Evolutionary conservation across 108 stramenopile species (phyloP), one percentile per base, ranked within the genome.

Genomic region (Epithemia pelagica): DNA sequence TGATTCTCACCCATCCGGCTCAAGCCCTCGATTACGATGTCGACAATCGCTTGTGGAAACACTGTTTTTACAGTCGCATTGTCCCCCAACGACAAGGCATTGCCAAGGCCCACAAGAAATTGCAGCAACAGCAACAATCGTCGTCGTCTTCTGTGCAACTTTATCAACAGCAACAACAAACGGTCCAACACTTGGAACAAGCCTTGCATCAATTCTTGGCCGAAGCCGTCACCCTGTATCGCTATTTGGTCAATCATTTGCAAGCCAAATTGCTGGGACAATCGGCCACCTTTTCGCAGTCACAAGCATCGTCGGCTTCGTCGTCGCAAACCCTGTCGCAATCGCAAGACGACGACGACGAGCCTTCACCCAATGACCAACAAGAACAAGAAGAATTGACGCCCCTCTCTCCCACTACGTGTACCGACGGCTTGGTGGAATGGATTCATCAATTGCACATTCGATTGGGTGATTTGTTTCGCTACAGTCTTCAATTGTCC

Each of bases 41-140:
- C 10, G 53, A 69, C 1, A 78, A 74, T 54, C 79, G 88, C 2
- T 74, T 90, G 18, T 93, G 91, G 91, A 76, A 77, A 37, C 32
- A 58, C 29, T 93, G 91, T 66, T 93, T 93, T 68, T 90, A 93
- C 68, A 69, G 66, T 21, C 81, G 78, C 23, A 87, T 93, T 32
- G 65, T 57, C 28, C 72, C 78, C 27, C 67, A 82, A 51, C 77
- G 89, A 2, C 58, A 81, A 5, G 15, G 15, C 5, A 46, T 46
- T 46, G 37, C 37, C 37, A 46, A 46, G 37, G 37, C 61, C 81
- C 83, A 54, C 32, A 68, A 52, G 70, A 77, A 66, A 54, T 64
- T 62, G 29, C 5, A 46, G 15, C 5, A 46, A 15, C 5, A 5
- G 15, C 10, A 5, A 5, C 15, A 5, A 15, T 46, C 37, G 37